Conservation (phyloP, 1,284 basidiomycete genomes). For the Cutaneotrichosporon sp. region DNA sequence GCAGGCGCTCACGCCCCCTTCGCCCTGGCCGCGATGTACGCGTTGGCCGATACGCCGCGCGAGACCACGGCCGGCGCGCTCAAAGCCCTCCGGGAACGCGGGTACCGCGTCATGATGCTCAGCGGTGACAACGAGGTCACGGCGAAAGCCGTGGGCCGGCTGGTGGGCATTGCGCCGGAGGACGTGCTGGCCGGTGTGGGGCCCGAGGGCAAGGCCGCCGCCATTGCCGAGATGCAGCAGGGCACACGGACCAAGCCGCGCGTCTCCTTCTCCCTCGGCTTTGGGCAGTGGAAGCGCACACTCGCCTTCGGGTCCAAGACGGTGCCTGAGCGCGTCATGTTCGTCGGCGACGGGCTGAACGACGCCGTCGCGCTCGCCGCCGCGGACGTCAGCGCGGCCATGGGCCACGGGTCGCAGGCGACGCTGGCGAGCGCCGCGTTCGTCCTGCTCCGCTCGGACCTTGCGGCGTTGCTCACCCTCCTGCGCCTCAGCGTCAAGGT, state of each 20-base stretch:
- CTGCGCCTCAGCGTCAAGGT: slow-evolving; percentile 84
- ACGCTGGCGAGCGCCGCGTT: slow-evolving; percentile 97
- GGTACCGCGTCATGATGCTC: slow-evolving; percentile 83
- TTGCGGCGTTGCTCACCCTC: slow-evolving; percentile 92
- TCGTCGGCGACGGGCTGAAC: slow-evolving; percentile 99
- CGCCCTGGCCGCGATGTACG: slow-evolving; percentile 49
- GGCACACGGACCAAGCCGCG: background rate
- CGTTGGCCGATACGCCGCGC: slow-evolving; percentile 79
- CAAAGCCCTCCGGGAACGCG: slow-evolving; percentile 69
- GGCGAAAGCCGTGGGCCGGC: slow-evolving; percentile 74
- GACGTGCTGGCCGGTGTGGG: slow-evolving; percentile 84
- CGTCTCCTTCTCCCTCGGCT: background rate
- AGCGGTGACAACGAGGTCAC: slow-evolving; percentile 82
- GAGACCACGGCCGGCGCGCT: slow-evolving; percentile 74
- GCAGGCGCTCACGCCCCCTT: slow-evolving; percentile 23
- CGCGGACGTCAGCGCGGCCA: slow-evolving; percentile 89
- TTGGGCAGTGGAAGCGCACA: background rate
- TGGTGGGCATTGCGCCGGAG: slow-evolving; percentile 73
- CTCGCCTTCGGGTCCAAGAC: background rate
- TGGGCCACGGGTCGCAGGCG: slow-evolving; percentile 94
- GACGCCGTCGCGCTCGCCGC: slow-evolving; percentile 95
- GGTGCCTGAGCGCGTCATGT: slow-evolving; percentile 59
- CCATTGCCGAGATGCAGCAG: slow-evolving; percentile 11
- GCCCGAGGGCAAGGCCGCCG: slow-evolving; percentile 77
- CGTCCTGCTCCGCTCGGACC: slow-evolving; percentile 91